Base-by-base conservation (phyloP, 805 yeast genomes). In the Saccharomycodes ludwigii region DNA sequence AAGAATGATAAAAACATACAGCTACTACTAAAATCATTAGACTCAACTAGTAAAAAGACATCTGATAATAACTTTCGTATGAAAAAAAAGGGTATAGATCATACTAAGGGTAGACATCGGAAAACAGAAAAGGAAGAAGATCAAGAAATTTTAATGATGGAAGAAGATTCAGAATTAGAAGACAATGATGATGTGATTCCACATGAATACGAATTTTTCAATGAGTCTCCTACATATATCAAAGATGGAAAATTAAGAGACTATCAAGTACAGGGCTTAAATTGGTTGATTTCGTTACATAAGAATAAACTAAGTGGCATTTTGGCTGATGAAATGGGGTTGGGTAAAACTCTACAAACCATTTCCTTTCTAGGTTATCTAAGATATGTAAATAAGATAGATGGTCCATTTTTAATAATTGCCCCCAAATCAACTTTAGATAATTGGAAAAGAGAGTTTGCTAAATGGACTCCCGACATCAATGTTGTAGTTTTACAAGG, bases 301-400 rank as follows among this genome's bases (percentile, higher is more conserved):
- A 95, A 86, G 43, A 84, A 88, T 54, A 71, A 79, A 44, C 66
- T 88, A 27, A 79, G 94, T 7, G 98, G 98, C 14, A 91, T 88
- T 28, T 60, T 88, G 30, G 98, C 98, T 9, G 98, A 88, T 58
- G 98, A 88, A 54, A 88, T 91, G 98, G 98, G 98, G 3, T 65
- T 88, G 24, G 98, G 98, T 35, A 88, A 88, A 56, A 88, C 98
- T 4, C 61, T 91, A 35, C 98, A 88, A 57, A 88, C 97, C 0
- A 84, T 88, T 29, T 73, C 97, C 2, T 91, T 88, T 46, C 59
- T 88, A 30, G 97, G 96, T 0, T 84, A 81, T 51, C 57, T 91
- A 38, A 69, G 96, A 40, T 84, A 83, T 49, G 63, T 76, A 33
- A 75, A 75, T 44, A 69, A 73, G 18, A 69, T 86, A 11, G 79